Percentiles rank a stretch among this genome's conserved stretches.
phyloP scores from a whole-genome alignment of 129 eudicot genomes.

The Lonicera japonica region DNA sequence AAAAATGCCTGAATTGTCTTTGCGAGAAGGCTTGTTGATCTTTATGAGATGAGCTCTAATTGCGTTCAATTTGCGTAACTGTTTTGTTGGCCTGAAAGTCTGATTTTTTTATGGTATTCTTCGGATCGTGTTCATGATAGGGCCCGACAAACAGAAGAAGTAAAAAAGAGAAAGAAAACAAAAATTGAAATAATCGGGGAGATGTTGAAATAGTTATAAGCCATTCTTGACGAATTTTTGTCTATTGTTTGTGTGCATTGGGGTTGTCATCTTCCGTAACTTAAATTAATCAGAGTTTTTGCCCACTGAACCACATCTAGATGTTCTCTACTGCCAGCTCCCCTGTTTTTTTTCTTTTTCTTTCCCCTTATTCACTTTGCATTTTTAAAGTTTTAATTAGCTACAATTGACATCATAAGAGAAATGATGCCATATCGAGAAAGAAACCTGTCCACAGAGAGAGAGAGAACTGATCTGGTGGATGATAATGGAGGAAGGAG shows the following conservation, averaged over 20 bases:
- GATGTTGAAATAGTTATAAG: too few species aligned
- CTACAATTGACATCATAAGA: too few species aligned
- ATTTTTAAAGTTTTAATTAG: too few species aligned
- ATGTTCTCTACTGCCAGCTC: constrained; percentile 62
- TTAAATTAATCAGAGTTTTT: constrained; percentile 19
- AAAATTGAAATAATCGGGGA: too few species aligned
- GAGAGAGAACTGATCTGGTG: too few species aligned
- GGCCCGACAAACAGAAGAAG: constrained; percentile 42
- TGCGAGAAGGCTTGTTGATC: constrained; percentile 70
- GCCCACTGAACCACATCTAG: constrained; percentile 37
- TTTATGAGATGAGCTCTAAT: constrained; percentile 56
- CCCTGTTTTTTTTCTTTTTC: constrained; percentile 5
- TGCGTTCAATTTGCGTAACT: constrained; percentile 43
- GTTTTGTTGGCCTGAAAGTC: constrained; percentile 35
- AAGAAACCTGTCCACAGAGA: too few species aligned
- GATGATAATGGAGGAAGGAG: too few species aligned
- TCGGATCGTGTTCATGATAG: constrained; percentile 7
- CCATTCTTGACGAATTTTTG: too few species aligned
- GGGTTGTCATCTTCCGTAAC: constrained; percentile 34
- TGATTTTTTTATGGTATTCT: constrained; percentile 32
- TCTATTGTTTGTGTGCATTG: too few species aligned
- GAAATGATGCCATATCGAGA: too few species aligned
- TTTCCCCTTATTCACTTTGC: too few species aligned
- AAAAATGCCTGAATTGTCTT: too few species aligned
- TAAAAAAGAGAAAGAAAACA: constrained; percentile 40